Evolutionary conservation across 2,329 filamentous ascomycete genomes (phyloP).

Genomic region (Penicillium sp.): DNA sequence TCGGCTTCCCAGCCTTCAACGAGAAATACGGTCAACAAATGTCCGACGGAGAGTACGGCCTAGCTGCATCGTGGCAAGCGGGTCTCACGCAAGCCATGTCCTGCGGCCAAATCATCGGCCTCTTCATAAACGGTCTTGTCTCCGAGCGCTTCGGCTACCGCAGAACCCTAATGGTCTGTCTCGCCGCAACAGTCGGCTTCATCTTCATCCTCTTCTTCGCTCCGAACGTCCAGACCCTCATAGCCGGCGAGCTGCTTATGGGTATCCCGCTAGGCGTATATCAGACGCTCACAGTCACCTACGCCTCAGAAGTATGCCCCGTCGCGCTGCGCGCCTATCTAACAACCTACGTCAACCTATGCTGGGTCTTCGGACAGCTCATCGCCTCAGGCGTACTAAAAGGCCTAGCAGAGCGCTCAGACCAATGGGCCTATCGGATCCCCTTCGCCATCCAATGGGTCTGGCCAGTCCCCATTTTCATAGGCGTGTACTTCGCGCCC

Average conservation of each 20-base stretch:
- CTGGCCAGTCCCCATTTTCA: conserved; percentile 27
- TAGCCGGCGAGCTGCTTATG: conserved; percentile 41
- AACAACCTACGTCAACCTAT: conserved; percentile 43
- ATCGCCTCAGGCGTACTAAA: conserved; percentile 38
- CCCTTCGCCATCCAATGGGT: conserved; percentile 40
- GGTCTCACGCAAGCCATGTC: conserved; percentile 36
- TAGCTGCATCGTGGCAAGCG: conserved; percentile 39
- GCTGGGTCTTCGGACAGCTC: conserved; percentile 46
- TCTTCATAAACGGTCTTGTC: conserved; percentile 22
- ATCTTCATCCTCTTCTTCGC: conserved; percentile 48
- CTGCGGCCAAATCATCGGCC: conserved; percentile 33
- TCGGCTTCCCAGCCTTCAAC: conserved; percentile 31
- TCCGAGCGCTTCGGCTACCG: conserved; percentile 23
- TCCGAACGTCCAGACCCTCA: conserved; percentile 34
- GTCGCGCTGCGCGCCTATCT: conserved; percentile 35
- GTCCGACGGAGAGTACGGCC: conserved; percentile 25
- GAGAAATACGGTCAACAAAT: conserved; percentile 19
- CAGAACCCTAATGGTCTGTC: conserved; percentile 18
- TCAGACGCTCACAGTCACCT: conserved; percentile 37
- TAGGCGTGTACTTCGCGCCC: conserved; percentile 30
- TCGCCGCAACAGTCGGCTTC: conserved; percentile 26
- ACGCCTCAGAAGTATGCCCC: conserved; percentile 43
- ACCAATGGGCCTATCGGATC: conserved; percentile 41
- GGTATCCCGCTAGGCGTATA: conserved; percentile 45
- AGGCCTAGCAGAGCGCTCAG: conserved; percentile 29